A percentile compares a stretch with the other conserved stretches of the same genome.
phyloP scores from a whole-genome alignment of 2,329 filamentous ascomycete genomes.

The Monosporascus ibericus region DNA sequence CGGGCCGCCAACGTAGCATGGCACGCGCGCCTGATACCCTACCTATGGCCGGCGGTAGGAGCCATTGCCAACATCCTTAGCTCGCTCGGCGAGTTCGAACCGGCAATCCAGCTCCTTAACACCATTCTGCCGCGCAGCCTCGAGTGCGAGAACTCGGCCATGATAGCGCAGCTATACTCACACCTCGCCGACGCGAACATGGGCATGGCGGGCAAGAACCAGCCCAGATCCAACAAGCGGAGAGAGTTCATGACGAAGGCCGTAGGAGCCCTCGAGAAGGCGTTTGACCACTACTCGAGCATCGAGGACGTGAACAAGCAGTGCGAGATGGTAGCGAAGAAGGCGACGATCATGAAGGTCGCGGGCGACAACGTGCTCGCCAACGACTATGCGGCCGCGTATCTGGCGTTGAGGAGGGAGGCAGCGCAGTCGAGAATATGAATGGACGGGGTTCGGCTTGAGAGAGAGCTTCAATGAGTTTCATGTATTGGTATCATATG shows the following conservation, averaged over 20 bases:
- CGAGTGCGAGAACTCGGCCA: conserved; percentile 58
- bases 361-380: conserved; percentile 58
- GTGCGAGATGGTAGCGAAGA: conserved; percentile 77
- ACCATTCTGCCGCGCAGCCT: conserved; percentile 70
- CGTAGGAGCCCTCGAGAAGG: conserved; percentile 54
- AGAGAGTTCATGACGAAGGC: conserved; percentile 54
- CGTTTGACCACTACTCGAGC: conserved; percentile 57
- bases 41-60: conserved; percentile 67
- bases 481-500: background rate
- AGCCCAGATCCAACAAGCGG: conserved; percentile 36
- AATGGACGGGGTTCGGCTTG: background rate
- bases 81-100: conserved; percentile 63
- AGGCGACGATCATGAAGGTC: conserved; percentile 68
- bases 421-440: conserved; percentile 16
- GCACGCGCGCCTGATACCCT: conserved; percentile 60
- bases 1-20: conserved; percentile 70
- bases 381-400: conserved; percentile 61
- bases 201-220: conserved; percentile 60
- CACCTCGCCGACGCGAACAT: conserved; percentile 71
- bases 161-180: conserved; percentile 63
- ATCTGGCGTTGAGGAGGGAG: conserved; percentile 50
- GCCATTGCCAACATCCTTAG: conserved; percentile 63
- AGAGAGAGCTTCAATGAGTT: no score
- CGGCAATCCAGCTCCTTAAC: conserved; percentile 57
- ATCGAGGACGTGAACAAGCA: conserved; percentile 65